Conservation (phyloP, 1,139 yeast genomes). For the Yamadazyma jaroonii region DNA sequence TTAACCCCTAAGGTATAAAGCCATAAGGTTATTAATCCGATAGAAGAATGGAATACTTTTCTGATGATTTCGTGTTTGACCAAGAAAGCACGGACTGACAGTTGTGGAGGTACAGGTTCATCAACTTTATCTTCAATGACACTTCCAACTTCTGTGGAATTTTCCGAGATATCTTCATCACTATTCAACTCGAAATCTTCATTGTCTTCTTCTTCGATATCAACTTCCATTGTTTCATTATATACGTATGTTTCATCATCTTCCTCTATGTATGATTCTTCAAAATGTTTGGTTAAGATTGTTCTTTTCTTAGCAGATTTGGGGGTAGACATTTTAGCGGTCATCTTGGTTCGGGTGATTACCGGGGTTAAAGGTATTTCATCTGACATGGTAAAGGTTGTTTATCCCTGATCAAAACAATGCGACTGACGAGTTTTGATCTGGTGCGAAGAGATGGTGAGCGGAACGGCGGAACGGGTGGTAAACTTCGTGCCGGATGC, state of each 20-base stretch:
- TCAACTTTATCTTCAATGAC: slow-evolving; percentile 11
- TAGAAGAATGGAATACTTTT: slow-evolving; percentile 81
- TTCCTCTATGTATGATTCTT: slow-evolving; percentile 34
- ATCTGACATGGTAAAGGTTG: slow-evolving; percentile 3
- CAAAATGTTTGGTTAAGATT: slow-evolving; percentile 22
- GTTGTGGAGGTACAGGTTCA: slow-evolving; percentile 3
- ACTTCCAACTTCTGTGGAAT: background rate
- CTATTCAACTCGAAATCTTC: slow-evolving; percentile 13
- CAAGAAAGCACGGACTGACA: slow-evolving; percentile 47
- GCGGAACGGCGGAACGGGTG: background rate
- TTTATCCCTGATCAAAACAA: background rate
- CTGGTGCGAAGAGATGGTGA: background rate
- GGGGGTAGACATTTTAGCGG: slow-evolving; percentile 7
- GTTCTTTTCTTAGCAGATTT: slow-evolving; percentile 17
- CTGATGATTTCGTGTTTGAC: slow-evolving; percentile 87
- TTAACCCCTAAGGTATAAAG: slow-evolving; percentile 65
- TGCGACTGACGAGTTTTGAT: slow-evolving; percentile 2
- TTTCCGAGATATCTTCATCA: slow-evolving; percentile 11
- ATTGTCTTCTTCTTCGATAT: slow-evolving; percentile 14
- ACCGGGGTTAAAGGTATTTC: slow-evolving; percentile 12
- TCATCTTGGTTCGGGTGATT: slow-evolving; percentile 5
- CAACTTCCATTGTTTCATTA: slow-evolving; percentile 21
- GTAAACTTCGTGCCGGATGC: background rate
- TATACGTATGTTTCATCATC: slow-evolving; percentile 36
- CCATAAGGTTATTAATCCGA: slow-evolving; percentile 76